Evolutionary conservation across 108 stramenopile genomes (phyloP), one percentile per base, ranked within the genome.

Genomic region (Nannochloropsis gaditana): DNA sequence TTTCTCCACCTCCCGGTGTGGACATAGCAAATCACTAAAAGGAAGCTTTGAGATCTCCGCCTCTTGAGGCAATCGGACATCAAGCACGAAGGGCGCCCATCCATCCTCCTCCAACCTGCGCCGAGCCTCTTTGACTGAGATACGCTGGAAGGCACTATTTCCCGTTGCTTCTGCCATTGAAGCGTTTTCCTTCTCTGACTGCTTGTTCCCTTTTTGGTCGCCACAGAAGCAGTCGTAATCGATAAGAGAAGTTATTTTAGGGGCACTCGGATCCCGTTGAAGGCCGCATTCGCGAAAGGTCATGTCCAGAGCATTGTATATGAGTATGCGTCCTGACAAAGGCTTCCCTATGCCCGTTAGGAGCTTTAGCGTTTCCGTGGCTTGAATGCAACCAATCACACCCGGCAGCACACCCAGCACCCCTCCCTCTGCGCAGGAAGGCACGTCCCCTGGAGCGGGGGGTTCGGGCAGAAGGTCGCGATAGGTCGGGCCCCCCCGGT

Each of bases 381-480:
- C 96, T 90, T 97, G 96, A 80, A 99, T 89, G 92, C 95, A 96
- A 21, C 97, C 97, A 89, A 99, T 94, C 42, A 94, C 93, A 3
- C 96, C 96, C 15, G 96, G 96, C 50, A 99, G 86, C 2, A 96
- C 95, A 19, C 97, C 98, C 83, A 93, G 83, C 6, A 99, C 97
- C 44, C 97, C 97, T 43, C 95, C 96, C 90, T 98, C 97, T 5
- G 95, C 95, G 90, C 97, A 98, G 79, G 93, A 93, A 11, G 94
- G 96, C 31, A 97, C 96, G 86, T 95, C 93, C 31, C 94, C 96
- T 19, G 94, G 95, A 5, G 95, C 94, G 10, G 98, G 96, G 15
- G 96, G 96, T 8, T 86, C 86, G 42, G 96, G 96, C 79, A 97
- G 88, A 85, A 96, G 86, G 88, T 97, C 97, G 80, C 88, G 90